Conservation (phyloP, 257 asterid species). For the Solanum pimpinellifolium region DNA sequence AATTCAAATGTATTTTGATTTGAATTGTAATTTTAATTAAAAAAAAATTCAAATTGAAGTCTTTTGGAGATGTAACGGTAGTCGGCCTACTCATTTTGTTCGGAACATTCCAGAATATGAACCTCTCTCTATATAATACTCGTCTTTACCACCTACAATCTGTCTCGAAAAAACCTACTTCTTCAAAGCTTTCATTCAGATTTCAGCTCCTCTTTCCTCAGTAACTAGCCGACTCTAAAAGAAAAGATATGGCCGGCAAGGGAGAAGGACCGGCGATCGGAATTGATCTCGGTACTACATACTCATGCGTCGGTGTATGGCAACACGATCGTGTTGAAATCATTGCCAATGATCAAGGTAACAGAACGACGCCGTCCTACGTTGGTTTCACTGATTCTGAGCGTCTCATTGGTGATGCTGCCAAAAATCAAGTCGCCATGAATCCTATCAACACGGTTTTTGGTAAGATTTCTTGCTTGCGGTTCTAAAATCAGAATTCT, state of each 20-base stretch:
- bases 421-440: slow-evolving; percentile 92
- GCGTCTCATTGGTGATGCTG: slow-evolving; percentile 86
- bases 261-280: slow-evolving; percentile 91
- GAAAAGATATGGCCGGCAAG: slow-evolving; percentile 53
- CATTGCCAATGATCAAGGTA: slow-evolving; percentile 86
- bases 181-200: not conserved
- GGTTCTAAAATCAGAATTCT: not conserved
- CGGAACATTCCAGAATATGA: slow-evolving; percentile 44
- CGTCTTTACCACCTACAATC: rapidly evolving
- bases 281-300: slow-evolving; percentile 78
- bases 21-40: not conserved
- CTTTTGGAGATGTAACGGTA: slow-evolving; percentile 15
- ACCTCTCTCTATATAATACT: slow-evolving; percentile 1
- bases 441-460: slow-evolving; percentile 76
- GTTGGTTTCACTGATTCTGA: slow-evolving; percentile 73
- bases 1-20: not conserved
- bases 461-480: slow-evolving; percentile 21
- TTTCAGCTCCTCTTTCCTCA: not conserved
- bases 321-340: slow-evolving; percentile 88
- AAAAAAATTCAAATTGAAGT: not conserved
- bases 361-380: slow-evolving; percentile 77
- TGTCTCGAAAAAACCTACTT: slow-evolving; percentile 17
- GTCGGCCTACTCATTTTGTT: not conserved
- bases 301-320: slow-evolving; percentile 91
- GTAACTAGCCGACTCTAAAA: slow-evolving; percentile 4